These are phyloP conservation scores for Isabelozyma pseudorhagii DNA, from an alignment of 805 yeast genomes.

Conservation along the genomic window DNA sequence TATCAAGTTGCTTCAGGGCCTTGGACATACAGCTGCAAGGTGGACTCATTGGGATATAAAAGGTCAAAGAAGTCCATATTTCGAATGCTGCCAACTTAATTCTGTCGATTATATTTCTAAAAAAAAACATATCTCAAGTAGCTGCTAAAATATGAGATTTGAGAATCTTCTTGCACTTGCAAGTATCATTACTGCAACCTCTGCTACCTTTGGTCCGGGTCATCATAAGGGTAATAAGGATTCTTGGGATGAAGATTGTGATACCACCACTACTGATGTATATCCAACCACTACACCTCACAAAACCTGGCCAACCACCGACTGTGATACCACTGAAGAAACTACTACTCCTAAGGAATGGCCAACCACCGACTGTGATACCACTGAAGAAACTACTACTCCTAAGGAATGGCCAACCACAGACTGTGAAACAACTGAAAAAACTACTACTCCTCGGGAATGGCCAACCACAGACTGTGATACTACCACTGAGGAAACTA, in stretches of 20 bases:
- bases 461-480: neutral
- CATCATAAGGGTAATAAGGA: neutral
- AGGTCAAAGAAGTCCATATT: too few species aligned
- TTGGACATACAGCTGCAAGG: neutral
- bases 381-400: neutral
- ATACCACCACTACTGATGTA: neutral
- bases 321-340: neutral
- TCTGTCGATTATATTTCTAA: too few species aligned
- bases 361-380: neutral
- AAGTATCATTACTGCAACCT: constrained; percentile 1
- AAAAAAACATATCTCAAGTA: too few species aligned
- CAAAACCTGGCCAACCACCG: neutral
- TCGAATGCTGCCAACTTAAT: too few species aligned
- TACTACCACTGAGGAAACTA: neutral
- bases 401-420: neutral
- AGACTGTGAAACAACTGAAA: neutral
- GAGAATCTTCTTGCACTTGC: constrained; percentile 2
- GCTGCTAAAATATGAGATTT: constrained; percentile 4
- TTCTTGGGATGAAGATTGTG: neutral
- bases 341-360: neutral
- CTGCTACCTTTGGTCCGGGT: neutral
- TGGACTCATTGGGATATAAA: neutral
- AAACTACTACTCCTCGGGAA: neutral
- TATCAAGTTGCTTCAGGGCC: neutral
- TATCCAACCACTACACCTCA: neutral